Conservation (phyloP, 441 rosid genomes). For the Pelargonium myrrhifolium region DNA sequence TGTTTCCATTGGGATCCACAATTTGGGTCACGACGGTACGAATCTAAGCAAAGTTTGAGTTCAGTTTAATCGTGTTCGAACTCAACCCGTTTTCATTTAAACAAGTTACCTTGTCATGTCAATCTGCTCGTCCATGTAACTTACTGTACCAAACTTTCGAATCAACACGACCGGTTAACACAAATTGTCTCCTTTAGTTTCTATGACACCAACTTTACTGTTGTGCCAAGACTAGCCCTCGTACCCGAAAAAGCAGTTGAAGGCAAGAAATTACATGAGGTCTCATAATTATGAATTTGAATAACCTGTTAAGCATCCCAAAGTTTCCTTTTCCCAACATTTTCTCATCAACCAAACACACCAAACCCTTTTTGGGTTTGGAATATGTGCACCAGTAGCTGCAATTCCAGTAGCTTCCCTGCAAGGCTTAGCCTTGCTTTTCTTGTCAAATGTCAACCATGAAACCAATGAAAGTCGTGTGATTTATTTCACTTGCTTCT, state of each 20-base stretch:
- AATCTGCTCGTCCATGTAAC: too few relatives aligned
- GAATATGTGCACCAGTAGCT: constrained; percentile 5
- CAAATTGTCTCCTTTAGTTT: too few relatives aligned
- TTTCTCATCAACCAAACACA: constrained; percentile 8
- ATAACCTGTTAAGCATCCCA: background rate
- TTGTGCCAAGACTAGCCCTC: too few relatives aligned
- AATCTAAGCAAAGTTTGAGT: too few relatives aligned
- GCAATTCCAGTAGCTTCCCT: background rate
- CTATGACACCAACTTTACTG: too few relatives aligned
- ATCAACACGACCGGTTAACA: too few relatives aligned
- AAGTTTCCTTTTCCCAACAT: background rate
- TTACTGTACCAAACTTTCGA: too few relatives aligned
- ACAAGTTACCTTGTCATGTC: too few relatives aligned
- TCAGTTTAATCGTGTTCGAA: too few relatives aligned
- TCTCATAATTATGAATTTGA: background rate
- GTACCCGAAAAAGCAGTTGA: background rate
- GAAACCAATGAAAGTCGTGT: constrained; percentile 35
- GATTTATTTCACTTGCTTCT: constrained; percentile 30
- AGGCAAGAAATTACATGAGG: background rate
- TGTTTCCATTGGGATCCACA: too few relatives aligned
- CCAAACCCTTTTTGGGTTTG: constrained; percentile 28
- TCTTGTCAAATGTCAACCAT: constrained; percentile 45
- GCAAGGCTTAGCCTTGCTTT: constrained; percentile 18
- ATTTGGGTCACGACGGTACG: too few relatives aligned
- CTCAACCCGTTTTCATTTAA: too few relatives aligned